Conservation (phyloP, 1,139 yeast genomes). For the Debaryomyces fabryi region DNA sequence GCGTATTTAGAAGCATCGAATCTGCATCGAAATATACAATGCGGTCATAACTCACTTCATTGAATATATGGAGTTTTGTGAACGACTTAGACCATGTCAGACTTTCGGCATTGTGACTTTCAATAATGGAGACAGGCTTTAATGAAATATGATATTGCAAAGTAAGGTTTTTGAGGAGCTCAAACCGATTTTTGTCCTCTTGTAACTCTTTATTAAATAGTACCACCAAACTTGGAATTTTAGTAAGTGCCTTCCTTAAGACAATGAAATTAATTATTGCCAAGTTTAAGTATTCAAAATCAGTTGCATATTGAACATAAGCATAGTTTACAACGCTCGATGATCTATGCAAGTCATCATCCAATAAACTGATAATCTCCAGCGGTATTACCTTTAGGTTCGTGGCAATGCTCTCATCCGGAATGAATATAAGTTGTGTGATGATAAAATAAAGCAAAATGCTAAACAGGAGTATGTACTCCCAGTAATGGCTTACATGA, state of each 20-base stretch:
- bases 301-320: slow-evolving; percentile 43
- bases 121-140: slow-evolving; percentile 23
- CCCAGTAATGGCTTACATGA: slow-evolving; percentile 23
- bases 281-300: slow-evolving; percentile 32
- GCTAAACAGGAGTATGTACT: slow-evolving; percentile 27
- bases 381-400: slow-evolving; percentile 27
- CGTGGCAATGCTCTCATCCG: slow-evolving; percentile 16
- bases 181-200: slow-evolving; percentile 9
- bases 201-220: slow-evolving; percentile 23
- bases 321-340: slow-evolving; percentile 22
- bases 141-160: slow-evolving; percentile 21
- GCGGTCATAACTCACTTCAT: slow-evolving; percentile 46
- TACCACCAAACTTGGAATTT: slow-evolving; percentile 29
- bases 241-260: slow-evolving; percentile 24
- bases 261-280: slow-evolving; percentile 35
- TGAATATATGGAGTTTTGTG: slow-evolving; percentile 57
- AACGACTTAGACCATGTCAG: slow-evolving; percentile 54
- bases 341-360: slow-evolving; percentile 8
- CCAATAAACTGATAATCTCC: slow-evolving; percentile 22
- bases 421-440: slow-evolving; percentile 17
- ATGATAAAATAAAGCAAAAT: slow-evolving; percentile 25
- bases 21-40: slow-evolving; percentile 48
- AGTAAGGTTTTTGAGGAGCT: slow-evolving; percentile 8
- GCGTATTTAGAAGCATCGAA: slow-evolving; percentile 29
- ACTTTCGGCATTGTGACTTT: slow-evolving; percentile 19